Conservation (phyloP, 192 early-diverging fungal species). For the Entophlyctis luteolus region DNA sequence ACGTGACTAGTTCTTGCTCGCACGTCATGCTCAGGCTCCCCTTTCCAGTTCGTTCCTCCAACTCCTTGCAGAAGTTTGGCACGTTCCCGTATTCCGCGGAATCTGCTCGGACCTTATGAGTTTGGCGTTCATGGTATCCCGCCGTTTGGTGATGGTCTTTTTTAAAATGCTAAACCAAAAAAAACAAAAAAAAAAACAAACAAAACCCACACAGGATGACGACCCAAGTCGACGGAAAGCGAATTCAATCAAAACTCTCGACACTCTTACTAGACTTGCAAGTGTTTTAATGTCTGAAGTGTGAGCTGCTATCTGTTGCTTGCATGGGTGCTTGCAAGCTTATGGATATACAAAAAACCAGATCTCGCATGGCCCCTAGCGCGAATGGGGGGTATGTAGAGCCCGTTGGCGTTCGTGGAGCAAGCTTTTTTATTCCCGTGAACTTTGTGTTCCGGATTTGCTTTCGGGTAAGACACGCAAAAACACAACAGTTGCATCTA, state of each 20-base stretch:
- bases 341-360: neutral
- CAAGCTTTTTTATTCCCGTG: slow-evolving; percentile 17
- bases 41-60: too few species aligned
- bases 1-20: too few species aligned
- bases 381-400: neutral
- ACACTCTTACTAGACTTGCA: neutral
- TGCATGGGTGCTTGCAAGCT: neutral
- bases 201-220: too few species aligned
- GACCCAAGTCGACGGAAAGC: neutral
- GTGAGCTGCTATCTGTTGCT: slow-evolving; percentile 7
- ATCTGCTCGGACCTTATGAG: neutral
- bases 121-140: neutral
- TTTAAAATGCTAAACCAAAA: too few species aligned
- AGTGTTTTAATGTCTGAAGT: slow-evolving; percentile 6
- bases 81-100: neutral
- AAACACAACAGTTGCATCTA: too few species aligned
- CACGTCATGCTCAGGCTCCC: too few species aligned
- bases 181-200: neutral
- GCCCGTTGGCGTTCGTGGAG: neutral
- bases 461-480: too few species aligned
- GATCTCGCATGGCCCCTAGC: neutral
- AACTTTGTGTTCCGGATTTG: slow-evolving; percentile 8
- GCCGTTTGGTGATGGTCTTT: too few species aligned
- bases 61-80: neutral
- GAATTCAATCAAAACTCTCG: slow-evolving; percentile 13